phyloP scores from a whole-genome alignment of 306 rosid species.

The Astragalus glycyphyllos region DNA sequence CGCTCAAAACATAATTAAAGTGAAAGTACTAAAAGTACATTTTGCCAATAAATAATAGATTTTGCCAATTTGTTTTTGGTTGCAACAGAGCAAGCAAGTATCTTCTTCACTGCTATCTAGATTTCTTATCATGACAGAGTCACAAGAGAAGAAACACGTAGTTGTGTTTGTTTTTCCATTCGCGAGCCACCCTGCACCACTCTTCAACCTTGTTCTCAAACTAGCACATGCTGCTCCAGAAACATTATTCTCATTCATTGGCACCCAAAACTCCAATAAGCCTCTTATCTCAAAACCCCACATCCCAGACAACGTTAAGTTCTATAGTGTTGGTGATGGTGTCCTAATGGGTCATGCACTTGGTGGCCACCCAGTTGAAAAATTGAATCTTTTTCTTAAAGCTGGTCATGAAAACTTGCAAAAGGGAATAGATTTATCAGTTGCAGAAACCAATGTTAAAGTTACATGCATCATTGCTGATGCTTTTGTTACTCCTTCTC shows the following conservation, averaged over 20 bases:
- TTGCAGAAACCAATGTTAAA: conserved; percentile 6
- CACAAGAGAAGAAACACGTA: conserved; percentile 27
- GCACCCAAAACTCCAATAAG: neutral
- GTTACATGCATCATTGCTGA: conserved; percentile 51
- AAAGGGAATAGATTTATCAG: conserved; percentile 41
- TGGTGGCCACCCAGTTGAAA: conserved; percentile 33
- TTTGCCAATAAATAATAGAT: too few species aligned
- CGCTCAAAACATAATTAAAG: too few species aligned
- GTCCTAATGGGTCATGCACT: conserved; percentile 37
- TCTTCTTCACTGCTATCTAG: neutral
- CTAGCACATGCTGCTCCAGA: conserved; percentile 46
- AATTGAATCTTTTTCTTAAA: conserved; percentile 44
- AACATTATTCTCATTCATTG: conserved; percentile 48
- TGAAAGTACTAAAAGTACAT: too few species aligned
- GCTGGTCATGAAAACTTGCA: conserved; percentile 43
- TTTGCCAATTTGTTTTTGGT: too few species aligned
- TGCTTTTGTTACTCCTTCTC: conserved; percentile 43
- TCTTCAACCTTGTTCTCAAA: conserved; percentile 43
- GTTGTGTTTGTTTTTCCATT: conserved; percentile 57
- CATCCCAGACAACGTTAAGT: conserved; percentile 30
- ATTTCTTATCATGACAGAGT: neutral
- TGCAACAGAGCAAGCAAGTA: too few species aligned
- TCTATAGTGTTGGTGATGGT: conserved; percentile 42
- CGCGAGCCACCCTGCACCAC: conserved; percentile 44
- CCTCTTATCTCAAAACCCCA: conserved; percentile 41